phyloP scores from a whole-genome alignment of 2,329 filamentous ascomycete genomes.

The Colletotrichum shisoi region DNA sequence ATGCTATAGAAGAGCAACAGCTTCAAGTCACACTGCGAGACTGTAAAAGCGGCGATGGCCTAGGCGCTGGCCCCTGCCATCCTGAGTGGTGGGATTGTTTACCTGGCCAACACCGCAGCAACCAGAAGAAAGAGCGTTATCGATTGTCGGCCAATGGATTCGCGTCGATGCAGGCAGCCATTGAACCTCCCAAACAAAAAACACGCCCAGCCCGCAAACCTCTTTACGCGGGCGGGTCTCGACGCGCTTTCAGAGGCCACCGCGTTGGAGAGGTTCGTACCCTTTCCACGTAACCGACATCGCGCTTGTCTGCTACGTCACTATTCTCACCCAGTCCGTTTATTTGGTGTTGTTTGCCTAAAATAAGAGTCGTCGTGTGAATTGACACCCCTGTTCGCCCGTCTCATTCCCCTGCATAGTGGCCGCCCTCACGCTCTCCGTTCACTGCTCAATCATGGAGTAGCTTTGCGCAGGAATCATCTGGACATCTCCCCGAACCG shows the following conservation, averaged over 20 bases:
- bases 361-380: conserved; percentile 31
- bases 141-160: conserved; percentile 38
- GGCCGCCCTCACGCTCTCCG: conserved; percentile 2
- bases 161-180: conserved; percentile 17
- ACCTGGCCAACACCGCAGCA: conserved; percentile 33
- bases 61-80: not conserved
- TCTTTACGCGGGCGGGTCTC: conserved; percentile 40
- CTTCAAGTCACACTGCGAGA: not conserved
- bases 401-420: conserved; percentile 25
- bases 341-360: conserved; percentile 18
- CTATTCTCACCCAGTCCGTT: not conserved
- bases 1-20: not conserved
- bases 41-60: conserved; percentile 26
- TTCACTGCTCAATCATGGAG: conserved; percentile 16
- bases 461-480: conserved; percentile 19
- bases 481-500: conserved; percentile 13
- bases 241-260: conserved; percentile 31
- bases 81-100: conserved; percentile 26
- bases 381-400: conserved; percentile 24
- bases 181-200: conserved; percentile 30
- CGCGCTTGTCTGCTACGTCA: conserved; percentile 21
- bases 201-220: conserved; percentile 27
- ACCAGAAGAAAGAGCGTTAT: conserved; percentile 35
- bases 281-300: conserved; percentile 24
- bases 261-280: conserved; percentile 11